A percentile compares a stretch with the other conserved stretches of the same genome.
Conservation (phyloP, 179 eudicot species). For the Nepenthes alata region DNA sequence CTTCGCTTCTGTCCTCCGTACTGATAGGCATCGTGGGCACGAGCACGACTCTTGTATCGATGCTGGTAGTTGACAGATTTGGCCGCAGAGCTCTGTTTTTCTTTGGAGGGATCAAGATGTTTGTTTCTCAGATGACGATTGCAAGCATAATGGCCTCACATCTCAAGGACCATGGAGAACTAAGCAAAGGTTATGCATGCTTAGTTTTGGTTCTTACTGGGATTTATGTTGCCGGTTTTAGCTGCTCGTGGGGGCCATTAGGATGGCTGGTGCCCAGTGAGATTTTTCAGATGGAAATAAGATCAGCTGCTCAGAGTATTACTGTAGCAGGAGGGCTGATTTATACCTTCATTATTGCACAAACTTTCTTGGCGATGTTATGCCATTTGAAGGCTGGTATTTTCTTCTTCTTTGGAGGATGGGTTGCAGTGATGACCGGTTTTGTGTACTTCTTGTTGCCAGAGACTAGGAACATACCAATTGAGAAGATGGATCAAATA, state of each 20-base stretch:
- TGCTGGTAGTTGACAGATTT: slow-evolving; percentile 18
- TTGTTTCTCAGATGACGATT: slow-evolving; percentile 9
- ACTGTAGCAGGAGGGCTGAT: slow-evolving; percentile 16
- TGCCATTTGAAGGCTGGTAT: slow-evolving; percentile 25
- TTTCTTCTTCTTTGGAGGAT: slow-evolving; percentile 32
- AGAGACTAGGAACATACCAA: slow-evolving; percentile 27
- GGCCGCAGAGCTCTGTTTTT: slow-evolving; percentile 20
- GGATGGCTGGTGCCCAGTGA: slow-evolving; percentile 30
- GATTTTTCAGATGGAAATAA: slow-evolving; percentile 23
- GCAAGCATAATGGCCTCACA: slow-evolving; percentile 18
- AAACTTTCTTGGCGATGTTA: slow-evolving; percentile 13
- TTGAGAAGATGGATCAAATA: slow-evolving; percentile 20
- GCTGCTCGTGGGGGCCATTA: slow-evolving; percentile 27
- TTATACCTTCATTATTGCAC: slow-evolving; percentile 19
- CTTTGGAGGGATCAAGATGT: slow-evolving; percentile 22
- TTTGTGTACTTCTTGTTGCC: slow-evolving; percentile 24
- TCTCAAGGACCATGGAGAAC: slow-evolving; percentile 17
- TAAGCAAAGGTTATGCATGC: slow-evolving; percentile 15
- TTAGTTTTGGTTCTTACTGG: slow-evolving; percentile 15
- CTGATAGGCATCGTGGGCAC: slow-evolving; percentile 11
- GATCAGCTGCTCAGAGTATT: slow-evolving; percentile 22
- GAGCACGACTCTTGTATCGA: slow-evolving; percentile 6
- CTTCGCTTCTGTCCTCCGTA: slow-evolving; percentile 22
- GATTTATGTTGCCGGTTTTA: slow-evolving; percentile 16
- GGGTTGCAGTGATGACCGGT: slow-evolving; percentile 23